Base-by-base conservation (phyloP, 2,329 filamentous ascomycete species). In the Aspergillus puulaauensis region DNA sequence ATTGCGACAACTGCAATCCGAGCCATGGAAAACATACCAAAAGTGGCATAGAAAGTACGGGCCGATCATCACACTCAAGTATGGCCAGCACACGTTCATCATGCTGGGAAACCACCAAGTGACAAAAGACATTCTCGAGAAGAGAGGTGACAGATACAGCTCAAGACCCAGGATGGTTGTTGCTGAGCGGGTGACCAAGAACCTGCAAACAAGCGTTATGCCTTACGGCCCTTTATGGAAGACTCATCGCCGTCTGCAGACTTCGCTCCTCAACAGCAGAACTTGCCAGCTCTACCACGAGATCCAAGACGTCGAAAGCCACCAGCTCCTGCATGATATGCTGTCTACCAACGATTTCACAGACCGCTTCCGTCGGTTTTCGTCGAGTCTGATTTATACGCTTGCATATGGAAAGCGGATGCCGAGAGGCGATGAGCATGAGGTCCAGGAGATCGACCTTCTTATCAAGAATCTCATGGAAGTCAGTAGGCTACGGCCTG, bases 371-470 rank as follows among this genome's bases (percentile, higher is more conserved):
- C 78, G 81, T 62, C 73, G 80, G 0, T 82, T 79, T 61, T 79
- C 79, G 0, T 74, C 76, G 1, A 81, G 78, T 60, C 73, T 83
- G 14, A 76, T 82, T 1, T 81, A 80, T 61, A 78, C 76, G 6
- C 75, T 83, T 7, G 74, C 79, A 3, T 83, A 83, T 61, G 81
- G 82, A 0, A 76, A 79, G 46, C 77, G 81, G 2, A 77, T 83
- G 19, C 19, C 19, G 19, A 21, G 19, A 21, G 19, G 19, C 3
- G 19, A 21, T 21, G 19, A 21, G 19, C 19, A 21, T 6, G 70
- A 79, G 37, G 73, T 80, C 5, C 65, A 74, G 43, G 76, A 81
- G 11, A 79, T 82, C 31, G 71, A 72, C 11, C 73, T 78, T 27
- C 19, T 21, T 21, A 70, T 80, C 9, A 75, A 75, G 79, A 5